These are phyloP conservation scores for Lentinula novae-zelandiae DNA, from an alignment of 1,284 basidiomycete genomes.

Conservation along the genomic window DNA sequence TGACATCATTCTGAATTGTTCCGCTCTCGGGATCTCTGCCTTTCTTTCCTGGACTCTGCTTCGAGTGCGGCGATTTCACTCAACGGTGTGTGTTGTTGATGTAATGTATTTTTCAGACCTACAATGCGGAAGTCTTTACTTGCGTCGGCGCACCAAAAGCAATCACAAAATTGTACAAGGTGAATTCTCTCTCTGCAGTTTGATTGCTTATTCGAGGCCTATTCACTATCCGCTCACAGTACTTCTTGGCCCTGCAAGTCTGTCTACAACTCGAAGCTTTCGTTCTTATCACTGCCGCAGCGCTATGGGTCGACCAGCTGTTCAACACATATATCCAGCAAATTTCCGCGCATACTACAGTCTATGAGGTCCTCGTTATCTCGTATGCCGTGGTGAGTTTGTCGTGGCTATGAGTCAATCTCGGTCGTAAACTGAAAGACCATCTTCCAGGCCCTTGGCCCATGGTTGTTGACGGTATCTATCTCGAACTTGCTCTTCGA, in stretches of 20 bases:
- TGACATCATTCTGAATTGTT: constrained; percentile 42
- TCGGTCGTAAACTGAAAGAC: background rate
- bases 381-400: constrained; percentile 38
- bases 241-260: constrained; percentile 53
- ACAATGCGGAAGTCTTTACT: constrained; percentile 45
- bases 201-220: background rate
- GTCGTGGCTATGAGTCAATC: too few species aligned
- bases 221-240: constrained; percentile 25
- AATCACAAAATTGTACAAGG: constrained; percentile 49
- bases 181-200: constrained; percentile 18
- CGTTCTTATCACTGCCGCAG: constrained; percentile 44
- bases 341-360: constrained; percentile 36
- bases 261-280: constrained; percentile 55
- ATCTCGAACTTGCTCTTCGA: background rate
- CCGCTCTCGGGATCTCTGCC: constrained; percentile 37
- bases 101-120: constrained; percentile 29
- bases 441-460: constrained; percentile 38
- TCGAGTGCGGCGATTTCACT: constrained; percentile 28
- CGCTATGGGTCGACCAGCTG: constrained; percentile 55
- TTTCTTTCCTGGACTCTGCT: constrained; percentile 45
- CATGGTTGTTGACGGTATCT: constrained; percentile 46
- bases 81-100: background rate
- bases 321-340: constrained; percentile 39
- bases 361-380: constrained; percentile 45
- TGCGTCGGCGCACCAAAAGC: constrained; percentile 49